phyloP scores from a whole-genome alignment of 495 filamentous ascomycete genomes.

The Lichina pygmaea region DNA sequence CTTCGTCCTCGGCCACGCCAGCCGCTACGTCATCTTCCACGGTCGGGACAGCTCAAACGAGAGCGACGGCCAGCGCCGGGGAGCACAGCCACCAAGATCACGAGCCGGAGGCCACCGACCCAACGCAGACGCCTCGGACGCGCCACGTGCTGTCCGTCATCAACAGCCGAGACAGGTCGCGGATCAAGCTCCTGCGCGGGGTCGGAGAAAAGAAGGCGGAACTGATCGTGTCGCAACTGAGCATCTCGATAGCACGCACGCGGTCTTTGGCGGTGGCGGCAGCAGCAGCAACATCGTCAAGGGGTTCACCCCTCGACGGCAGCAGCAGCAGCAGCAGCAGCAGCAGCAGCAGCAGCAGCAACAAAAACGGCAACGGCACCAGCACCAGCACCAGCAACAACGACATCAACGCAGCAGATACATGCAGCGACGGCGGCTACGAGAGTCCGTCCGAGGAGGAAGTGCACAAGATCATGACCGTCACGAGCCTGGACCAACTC shows the following conservation, averaged over 20 bases:
- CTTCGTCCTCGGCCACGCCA: background rate
- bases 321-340: constrained; percentile 8
- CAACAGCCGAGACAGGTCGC: constrained; percentile 52
- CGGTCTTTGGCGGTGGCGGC: background rate
- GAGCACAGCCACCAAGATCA: background rate
- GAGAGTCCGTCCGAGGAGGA: constrained; percentile 4
- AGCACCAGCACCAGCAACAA: constrained; percentile 2
- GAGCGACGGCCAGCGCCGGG: too few species aligned
- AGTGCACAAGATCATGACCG: constrained; percentile 6
- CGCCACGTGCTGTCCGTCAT: constrained; percentile 51
- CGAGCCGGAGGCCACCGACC: background rate
- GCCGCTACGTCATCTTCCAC: background rate
- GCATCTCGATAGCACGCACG: background rate
- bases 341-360: too few species aligned
- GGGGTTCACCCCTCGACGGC: background rate
- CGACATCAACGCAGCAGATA: background rate
- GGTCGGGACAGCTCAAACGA: too few species aligned
- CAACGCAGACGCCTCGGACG: constrained; percentile 33
- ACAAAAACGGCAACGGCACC: too few species aligned
- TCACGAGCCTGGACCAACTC: constrained; percentile 17
- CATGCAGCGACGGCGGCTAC: too few species aligned
- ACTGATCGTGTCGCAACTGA: constrained; percentile 13
- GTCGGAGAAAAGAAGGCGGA: constrained; percentile 28
- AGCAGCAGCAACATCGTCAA: background rate
- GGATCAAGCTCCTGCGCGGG: constrained; percentile 21